phyloP scores from a whole-genome alignment of 78 protist species.

The Andalucia godoyi region DNA sequence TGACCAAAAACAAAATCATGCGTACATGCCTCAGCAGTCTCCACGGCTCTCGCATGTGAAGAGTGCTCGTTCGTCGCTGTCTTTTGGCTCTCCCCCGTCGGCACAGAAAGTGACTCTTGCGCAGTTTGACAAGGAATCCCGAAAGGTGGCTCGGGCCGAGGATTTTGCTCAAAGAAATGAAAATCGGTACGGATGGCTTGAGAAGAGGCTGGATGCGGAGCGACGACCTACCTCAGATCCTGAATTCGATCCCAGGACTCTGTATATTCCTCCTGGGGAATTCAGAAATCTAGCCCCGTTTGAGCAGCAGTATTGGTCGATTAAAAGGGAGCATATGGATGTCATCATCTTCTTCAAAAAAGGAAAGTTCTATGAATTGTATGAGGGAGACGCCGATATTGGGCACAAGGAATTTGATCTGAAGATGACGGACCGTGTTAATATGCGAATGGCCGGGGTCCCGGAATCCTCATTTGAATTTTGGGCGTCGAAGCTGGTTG shows the following conservation, averaged over 20 bases:
- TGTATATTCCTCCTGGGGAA: slow-evolving; percentile 25
- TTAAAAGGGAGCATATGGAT: slow-evolving; percentile 58
- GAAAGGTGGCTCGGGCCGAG: no score
- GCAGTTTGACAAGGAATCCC: no score
- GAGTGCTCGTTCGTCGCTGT: no score
- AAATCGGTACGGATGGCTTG: background rate
- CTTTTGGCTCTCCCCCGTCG: no score
- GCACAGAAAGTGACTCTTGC: no score
- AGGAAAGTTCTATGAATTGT: slow-evolving; percentile 87
- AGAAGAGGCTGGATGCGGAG: slow-evolving; percentile 25
- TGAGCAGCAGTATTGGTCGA: slow-evolving; percentile 83
- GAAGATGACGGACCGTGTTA: slow-evolving; percentile 42
- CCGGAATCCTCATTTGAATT: slow-evolving; percentile 42
- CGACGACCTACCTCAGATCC: slow-evolving; percentile 14
- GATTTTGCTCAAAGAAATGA: no score
- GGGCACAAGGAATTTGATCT: slow-evolving; percentile 54
- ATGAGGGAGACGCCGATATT: slow-evolving; percentile 81
- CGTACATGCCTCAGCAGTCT: no score
- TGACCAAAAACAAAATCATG: no score
- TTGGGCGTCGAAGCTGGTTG: slow-evolving; percentile 60
- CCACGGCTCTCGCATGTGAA: no score
- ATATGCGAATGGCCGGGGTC: slow-evolving; percentile 65
- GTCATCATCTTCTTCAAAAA: slow-evolving; percentile 69
- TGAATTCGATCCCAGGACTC: slow-evolving; percentile 48
- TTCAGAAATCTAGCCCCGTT: slow-evolving; percentile 29